phyloP scores from a whole-genome alignment of 1,139 yeast genomes.

The Yamadazyma aaseri region DNA sequence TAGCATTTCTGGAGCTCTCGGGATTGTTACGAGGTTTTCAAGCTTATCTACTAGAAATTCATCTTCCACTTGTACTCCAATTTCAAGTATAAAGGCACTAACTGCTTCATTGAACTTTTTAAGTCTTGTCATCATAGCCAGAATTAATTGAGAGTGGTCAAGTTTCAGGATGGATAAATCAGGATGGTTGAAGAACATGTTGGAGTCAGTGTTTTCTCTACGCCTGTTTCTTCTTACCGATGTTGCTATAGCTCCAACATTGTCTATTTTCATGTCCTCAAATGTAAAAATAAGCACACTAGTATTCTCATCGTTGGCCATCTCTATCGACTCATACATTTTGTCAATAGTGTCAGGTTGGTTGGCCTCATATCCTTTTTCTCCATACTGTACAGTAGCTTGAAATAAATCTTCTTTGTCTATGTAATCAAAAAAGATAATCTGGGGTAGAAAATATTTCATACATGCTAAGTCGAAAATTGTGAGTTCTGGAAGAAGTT shows the following conservation, averaged over 20 bases:
- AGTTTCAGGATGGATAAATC: constrained; percentile 15
- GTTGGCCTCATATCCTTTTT: constrained; percentile 45
- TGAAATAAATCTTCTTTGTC: constrained; percentile 63
- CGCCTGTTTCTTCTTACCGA: constrained; percentile 14
- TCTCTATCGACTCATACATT: constrained; percentile 24
- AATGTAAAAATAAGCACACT: constrained; percentile 76
- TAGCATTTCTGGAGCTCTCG: constrained; percentile 34
- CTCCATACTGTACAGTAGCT: constrained; percentile 30
- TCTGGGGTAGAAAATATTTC: constrained; percentile 66
- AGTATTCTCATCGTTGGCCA: constrained; percentile 20
- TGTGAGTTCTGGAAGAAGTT: constrained; percentile 29
- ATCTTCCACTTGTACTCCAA: constrained; percentile 9
- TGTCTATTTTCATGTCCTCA: constrained; percentile 58
- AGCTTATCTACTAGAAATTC: constrained; percentile 22
- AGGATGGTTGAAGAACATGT: constrained; percentile 12
- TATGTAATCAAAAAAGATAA: constrained; percentile 64
- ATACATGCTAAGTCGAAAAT: constrained; percentile 61
- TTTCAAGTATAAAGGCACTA: constrained; percentile 29
- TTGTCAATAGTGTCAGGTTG: constrained; percentile 30
- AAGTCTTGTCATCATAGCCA: constrained; percentile 60
- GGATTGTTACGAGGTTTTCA: constrained; percentile 41
- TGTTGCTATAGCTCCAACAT: constrained; percentile 33
- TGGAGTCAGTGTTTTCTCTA: constrained; percentile 13
- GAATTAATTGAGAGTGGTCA: constrained; percentile 43
- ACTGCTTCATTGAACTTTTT: constrained; percentile 49